phyloP scores from a whole-genome alignment of 1,284 basidiomycete species.

The Papiliotrema flavescens region DNA sequence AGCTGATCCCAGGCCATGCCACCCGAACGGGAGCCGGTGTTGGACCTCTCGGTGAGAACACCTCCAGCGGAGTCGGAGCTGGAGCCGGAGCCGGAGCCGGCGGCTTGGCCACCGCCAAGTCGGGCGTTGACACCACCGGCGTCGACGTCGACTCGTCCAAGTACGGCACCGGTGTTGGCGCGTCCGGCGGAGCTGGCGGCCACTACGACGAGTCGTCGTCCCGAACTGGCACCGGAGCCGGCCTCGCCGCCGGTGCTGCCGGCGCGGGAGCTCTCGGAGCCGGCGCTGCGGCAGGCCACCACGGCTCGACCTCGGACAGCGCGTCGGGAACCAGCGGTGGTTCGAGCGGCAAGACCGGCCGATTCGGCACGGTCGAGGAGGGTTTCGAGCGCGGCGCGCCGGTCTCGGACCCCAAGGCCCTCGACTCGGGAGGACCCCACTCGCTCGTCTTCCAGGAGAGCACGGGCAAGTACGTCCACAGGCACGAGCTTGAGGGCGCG shows the following conservation, averaged over 20 bases:
- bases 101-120: background rate
- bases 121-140: slow-evolving; percentile 4
- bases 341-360: slow-evolving; percentile 4
- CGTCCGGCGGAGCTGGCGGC: slow-evolving; percentile 16
- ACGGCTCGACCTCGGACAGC: background rate
- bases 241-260: slow-evolving; percentile 1
- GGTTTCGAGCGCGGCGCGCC: slow-evolving; percentile 20
- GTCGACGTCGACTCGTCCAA: background rate
- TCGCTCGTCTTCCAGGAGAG: slow-evolving; percentile 27
- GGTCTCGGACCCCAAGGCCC: slow-evolving; percentile 28
- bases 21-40: slow-evolving; percentile 23
- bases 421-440: slow-evolving; percentile 35
- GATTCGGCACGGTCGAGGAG: slow-evolving; percentile 7
- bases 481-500: slow-evolving; percentile 12
- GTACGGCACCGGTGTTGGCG: slow-evolving; percentile 16
- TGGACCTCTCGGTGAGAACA: slow-evolving; percentile 25
- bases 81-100: slow-evolving; percentile 2
- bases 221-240: background rate
- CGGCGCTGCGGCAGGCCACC: slow-evolving; percentile 3
- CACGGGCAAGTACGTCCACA: slow-evolving; percentile 42
- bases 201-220: slow-evolving; percentile 12
- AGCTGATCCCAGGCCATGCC: slow-evolving; percentile 12
- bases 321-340: background rate
- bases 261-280: slow-evolving; percentile 8
- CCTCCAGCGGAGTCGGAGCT: slow-evolving; percentile 4